Evolutionary conservation across 257 asterid genomes (phyloP).

Genomic region (Mentha longifolia): DNA sequence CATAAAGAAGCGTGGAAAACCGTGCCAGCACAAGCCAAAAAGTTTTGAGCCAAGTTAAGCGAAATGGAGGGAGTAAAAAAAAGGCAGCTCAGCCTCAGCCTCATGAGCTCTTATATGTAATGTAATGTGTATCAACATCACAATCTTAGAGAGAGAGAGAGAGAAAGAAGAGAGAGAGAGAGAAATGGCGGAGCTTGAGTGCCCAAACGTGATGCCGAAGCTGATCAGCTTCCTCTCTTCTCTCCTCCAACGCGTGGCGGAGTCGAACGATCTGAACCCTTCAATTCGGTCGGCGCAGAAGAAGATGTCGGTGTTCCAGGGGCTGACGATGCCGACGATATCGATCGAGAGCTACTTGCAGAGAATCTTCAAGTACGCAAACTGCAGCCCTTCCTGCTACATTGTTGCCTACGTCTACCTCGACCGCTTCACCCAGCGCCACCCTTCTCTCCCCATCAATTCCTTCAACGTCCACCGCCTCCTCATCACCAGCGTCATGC

Average conservation of each 20-base stretch:
- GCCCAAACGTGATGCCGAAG: conserved; percentile 60
- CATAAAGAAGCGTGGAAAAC: too few species aligned
- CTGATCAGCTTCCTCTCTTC: conserved; percentile 79
- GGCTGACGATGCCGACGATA: conserved; percentile 74
- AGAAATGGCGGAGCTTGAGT: conserved; percentile 70
- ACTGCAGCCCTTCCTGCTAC: conserved; percentile 92
- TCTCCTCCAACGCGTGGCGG: conserved; percentile 74
- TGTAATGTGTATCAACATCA: conserved; percentile 37
- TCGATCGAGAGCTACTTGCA: conserved; percentile 75
- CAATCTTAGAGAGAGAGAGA: conserved; percentile 11
- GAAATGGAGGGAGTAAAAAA: too few species aligned
- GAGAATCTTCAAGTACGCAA: conserved; percentile 87
- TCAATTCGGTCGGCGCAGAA: conserved; percentile 50
- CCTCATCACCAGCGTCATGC: conserved; percentile 93
- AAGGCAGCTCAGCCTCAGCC: conserved; percentile 23
- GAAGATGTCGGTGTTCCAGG: conserved; percentile 81
- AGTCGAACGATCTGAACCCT: conserved; percentile 69
- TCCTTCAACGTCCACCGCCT: conserved; percentile 85
- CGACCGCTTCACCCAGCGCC: conserved; percentile 80
- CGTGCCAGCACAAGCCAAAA: too few species aligned
- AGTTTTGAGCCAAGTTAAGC: too few species aligned
- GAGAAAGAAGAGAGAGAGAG: neutral
- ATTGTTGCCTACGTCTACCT: conserved; percentile 90
- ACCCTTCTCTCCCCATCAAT: conserved; percentile 70
- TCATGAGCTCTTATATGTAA: conserved; percentile 24